Evolutionary conservation across 2,329 filamentous ascomycete genomes (phyloP).

Genomic region (Juglanconis juglandina): DNA sequence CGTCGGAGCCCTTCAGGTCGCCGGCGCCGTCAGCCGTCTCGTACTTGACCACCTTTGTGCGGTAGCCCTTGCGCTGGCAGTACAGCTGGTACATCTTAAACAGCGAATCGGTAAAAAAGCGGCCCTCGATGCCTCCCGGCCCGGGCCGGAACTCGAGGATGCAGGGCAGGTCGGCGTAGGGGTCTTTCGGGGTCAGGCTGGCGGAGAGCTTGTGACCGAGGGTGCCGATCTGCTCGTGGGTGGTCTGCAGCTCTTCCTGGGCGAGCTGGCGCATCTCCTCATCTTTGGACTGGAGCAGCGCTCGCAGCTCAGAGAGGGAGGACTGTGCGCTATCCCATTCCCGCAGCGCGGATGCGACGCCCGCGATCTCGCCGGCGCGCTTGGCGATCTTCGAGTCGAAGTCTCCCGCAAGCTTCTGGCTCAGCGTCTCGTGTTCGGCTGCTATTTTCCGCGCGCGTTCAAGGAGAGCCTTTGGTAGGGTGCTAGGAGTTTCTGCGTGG

Average conservation of each 20-base stretch:
- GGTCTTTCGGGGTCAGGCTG: slow-evolving; percentile 80
- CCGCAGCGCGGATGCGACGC: slow-evolving; percentile 54
- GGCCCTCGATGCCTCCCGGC: slow-evolving; percentile 85
- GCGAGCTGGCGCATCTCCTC: slow-evolving; percentile 74
- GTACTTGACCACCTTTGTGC: slow-evolving; percentile 70
- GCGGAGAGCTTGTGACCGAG: slow-evolving; percentile 69
- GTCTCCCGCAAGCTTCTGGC: slow-evolving; percentile 44
- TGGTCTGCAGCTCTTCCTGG: slow-evolving; percentile 73
- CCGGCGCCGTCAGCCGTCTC: slow-evolving; percentile 68
- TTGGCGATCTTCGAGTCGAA: slow-evolving; percentile 59
- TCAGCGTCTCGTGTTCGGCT: slow-evolving; percentile 55
- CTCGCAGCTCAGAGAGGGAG: slow-evolving; percentile 51
- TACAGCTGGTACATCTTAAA: slow-evolving; percentile 86
- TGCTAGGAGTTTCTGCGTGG: slow-evolving; percentile 19
- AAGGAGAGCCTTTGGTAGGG: slow-evolving; percentile 54
- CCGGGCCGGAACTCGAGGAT: slow-evolving; percentile 89
- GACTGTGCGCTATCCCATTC: slow-evolving; percentile 55
- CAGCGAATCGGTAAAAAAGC: slow-evolving; percentile 82
- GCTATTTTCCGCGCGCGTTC: slow-evolving; percentile 56
- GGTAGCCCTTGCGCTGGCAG: slow-evolving; percentile 67
- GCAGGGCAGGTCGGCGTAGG: slow-evolving; percentile 86
- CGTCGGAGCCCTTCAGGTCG: slow-evolving; percentile 47
- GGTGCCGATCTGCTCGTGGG: slow-evolving; percentile 56
- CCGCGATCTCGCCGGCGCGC: slow-evolving; percentile 58
- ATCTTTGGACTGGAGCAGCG: slow-evolving; percentile 50